These are phyloP conservation scores for Sporothrix inflata DNA, from an alignment of 2,329 filamentous ascomycete genomes.

Conservation along the genomic window DNA sequence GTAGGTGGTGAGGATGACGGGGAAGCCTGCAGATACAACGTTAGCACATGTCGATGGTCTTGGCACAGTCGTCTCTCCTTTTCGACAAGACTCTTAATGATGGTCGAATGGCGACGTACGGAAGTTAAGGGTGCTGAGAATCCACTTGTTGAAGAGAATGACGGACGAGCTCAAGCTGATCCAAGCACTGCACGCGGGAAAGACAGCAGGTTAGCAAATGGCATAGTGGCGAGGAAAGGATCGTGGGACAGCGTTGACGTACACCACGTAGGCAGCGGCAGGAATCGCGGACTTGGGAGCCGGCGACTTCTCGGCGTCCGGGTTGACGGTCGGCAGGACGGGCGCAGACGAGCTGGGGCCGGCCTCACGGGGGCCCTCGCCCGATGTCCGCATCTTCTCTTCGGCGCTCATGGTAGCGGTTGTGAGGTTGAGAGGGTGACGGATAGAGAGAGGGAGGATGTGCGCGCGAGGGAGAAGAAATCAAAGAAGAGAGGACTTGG, in stretches of 20 bases:
- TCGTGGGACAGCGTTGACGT: slow-evolving; percentile 37
- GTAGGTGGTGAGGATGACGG: slow-evolving; percentile 91
- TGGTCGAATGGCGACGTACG: slow-evolving; percentile 51
- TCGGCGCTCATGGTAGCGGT: slow-evolving; percentile 61
- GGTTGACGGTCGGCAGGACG: slow-evolving; percentile 80
- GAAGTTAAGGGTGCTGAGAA: slow-evolving; percentile 84
- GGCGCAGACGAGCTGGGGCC: slow-evolving; percentile 47
- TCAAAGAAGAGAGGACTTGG: not conserved
- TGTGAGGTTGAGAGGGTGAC: not conserved
- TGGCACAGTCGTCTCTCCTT: not conserved
- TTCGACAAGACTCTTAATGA: not conserved
- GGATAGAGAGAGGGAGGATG: not conserved
- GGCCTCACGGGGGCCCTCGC: slow-evolving; percentile 69
- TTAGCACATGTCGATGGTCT: slow-evolving; percentile 6
- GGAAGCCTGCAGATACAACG: slow-evolving; percentile 56
- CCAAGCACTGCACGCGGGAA: slow-evolving; percentile 68
- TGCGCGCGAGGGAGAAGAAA: not conserved
- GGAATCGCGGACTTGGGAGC: slow-evolving; percentile 69
- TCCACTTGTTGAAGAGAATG: slow-evolving; percentile 99
- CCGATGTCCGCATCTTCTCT: slow-evolving; percentile 83
- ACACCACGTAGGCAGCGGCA: slow-evolving; percentile 83
- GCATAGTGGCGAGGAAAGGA: not conserved
- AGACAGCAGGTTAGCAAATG: not conserved
- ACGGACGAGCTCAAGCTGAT: slow-evolving; percentile 90
- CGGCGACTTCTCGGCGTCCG: slow-evolving; percentile 70